These are phyloP conservation scores for Kodamaea derodonti DNA, from an alignment of 1,139 yeast genomes.

Conservation along the genomic window DNA sequence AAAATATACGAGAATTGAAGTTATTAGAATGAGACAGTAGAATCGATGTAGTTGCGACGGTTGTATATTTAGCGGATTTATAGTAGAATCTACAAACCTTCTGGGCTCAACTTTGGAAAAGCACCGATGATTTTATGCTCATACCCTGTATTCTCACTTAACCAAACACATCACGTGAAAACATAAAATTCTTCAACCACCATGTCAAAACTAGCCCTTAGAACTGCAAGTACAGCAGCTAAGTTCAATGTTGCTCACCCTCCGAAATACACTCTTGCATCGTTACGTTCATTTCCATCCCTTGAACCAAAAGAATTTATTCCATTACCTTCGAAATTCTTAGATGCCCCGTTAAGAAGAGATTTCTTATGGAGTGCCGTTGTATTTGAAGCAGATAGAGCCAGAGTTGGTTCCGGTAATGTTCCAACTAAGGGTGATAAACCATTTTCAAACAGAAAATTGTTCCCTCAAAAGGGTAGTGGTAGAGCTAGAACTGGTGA, in stretches of 20 bases:
- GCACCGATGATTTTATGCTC: too few relatives aligned
- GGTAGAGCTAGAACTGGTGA: conserved; percentile 97
- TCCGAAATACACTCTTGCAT: conserved; percentile 74
- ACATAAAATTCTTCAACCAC: too few relatives aligned
- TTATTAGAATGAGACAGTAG: too few relatives aligned
- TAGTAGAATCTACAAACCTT: too few relatives aligned
- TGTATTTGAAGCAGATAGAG: conserved; percentile 83
- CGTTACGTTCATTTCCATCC: conserved; percentile 82
- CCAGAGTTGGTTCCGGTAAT: conserved; percentile 84
- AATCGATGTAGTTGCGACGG: too few relatives aligned
- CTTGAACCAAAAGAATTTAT: conserved; percentile 76
- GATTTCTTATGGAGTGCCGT: conserved; percentile 95
- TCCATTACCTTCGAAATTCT: conserved; percentile 67
- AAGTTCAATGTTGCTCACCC: conserved; percentile 41
- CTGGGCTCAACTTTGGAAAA: too few relatives aligned
- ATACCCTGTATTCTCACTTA: too few relatives aligned
- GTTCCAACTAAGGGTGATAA: conserved; percentile 84
- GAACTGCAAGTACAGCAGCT: conserved; percentile 29
- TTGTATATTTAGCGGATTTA: too few relatives aligned
- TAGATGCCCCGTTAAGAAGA: conserved; percentile 77
- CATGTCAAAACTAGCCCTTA: conserved; percentile 30
- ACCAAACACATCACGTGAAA: too few relatives aligned
- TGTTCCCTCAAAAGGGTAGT: conserved; percentile 87
- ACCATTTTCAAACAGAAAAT: conserved; percentile 79
- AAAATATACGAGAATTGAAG: too few relatives aligned